These are phyloP conservation scores for Aaosphaeria pasadenensis DNA, from an alignment of 2,329 filamentous ascomycete genomes.

Conservation along the genomic window DNA sequence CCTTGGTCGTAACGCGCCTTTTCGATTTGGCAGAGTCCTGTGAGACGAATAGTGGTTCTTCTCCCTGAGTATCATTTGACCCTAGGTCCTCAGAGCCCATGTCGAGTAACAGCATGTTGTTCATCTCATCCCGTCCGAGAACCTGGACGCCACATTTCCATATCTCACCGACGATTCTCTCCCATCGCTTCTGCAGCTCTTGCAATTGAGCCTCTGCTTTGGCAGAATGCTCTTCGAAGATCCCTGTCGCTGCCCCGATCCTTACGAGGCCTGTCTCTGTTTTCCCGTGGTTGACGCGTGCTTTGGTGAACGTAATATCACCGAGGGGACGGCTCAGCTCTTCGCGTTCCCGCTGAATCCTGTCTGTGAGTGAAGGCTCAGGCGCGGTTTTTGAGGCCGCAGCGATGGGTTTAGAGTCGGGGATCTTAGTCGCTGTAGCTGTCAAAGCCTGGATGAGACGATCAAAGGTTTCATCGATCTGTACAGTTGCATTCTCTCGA, in stretches of 20 bases:
- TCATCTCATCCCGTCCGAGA: constrained; percentile 21
- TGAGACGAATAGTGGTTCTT: no score
- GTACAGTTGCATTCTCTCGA: constrained; percentile 11
- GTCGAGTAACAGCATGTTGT: not conserved
- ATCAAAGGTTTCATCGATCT: constrained; percentile 13
- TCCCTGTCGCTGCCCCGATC: constrained; percentile 16
- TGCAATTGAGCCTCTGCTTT: constrained; percentile 12
- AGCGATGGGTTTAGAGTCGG: not conserved
- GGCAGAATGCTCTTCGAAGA: constrained; percentile 18
- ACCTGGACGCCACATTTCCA: constrained; percentile 21
- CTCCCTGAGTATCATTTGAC: no score
- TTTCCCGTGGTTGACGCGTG: constrained; percentile 7
- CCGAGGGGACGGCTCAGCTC: no score
- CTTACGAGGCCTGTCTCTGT: constrained; percentile 5
- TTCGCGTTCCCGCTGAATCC: constrained; percentile 11
- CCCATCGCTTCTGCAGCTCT: constrained; percentile 23
- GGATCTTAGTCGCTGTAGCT: constrained; percentile 2
- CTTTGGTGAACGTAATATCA: no score
- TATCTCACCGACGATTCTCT: constrained; percentile 24
- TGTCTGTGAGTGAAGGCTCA: constrained; percentile 8
- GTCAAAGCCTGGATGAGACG: constrained; percentile 7
- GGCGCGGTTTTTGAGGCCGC: constrained; percentile 7
- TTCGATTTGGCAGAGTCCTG: constrained; percentile 4
- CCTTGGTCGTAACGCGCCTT: constrained; percentile 23
- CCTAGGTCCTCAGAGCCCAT: no score